Evolutionary conservation across 345 rosid genomes (phyloP).

Genomic region (Jatropha curcas): DNA sequence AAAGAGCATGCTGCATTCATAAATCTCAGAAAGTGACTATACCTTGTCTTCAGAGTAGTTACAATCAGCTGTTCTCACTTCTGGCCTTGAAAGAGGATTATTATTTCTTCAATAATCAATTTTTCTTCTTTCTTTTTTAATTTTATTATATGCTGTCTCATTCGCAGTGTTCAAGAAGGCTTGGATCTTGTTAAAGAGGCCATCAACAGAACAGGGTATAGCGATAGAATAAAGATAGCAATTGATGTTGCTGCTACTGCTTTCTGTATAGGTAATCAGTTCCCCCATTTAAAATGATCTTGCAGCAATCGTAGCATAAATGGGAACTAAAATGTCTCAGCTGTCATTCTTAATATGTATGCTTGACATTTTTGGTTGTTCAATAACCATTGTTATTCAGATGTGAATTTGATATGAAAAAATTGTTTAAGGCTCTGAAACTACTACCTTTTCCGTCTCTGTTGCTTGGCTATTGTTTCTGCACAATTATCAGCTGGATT

Average conservation of each 20-base stretch:
- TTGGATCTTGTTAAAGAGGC: constrained; percentile 94
- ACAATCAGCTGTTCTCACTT: constrained; percentile 2
- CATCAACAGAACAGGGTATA: constrained; percentile 78
- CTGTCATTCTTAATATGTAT: not conserved
- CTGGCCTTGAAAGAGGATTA: not conserved
- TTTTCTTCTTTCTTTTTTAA: constrained; percentile 9
- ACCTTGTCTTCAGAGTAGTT: not conserved
- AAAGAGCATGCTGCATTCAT: not conserved
- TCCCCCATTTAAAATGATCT: constrained; percentile 22
- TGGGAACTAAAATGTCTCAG: not conserved
- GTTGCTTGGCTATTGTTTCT: not conserved
- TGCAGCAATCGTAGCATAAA: not conserved
- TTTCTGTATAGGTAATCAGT: constrained; percentile 74
- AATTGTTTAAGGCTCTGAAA: not conserved
- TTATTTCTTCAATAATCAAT: constrained; percentile 2
- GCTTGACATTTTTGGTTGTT: constrained; percentile 3
- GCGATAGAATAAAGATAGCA: constrained; percentile 85
- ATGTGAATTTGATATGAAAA: not conserved
- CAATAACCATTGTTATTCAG: not conserved
- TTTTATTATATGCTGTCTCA: constrained; percentile 3
- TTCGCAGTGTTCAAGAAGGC: constrained; percentile 82
- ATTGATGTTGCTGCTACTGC: constrained; percentile 84
- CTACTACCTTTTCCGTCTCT: not conserved
- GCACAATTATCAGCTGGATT: constrained; percentile 4
- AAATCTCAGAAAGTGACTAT: not conserved